Evolutionary conservation across 345 rosid genomes (phyloP).

Genomic region (Eucalyptus grandis): DNA sequence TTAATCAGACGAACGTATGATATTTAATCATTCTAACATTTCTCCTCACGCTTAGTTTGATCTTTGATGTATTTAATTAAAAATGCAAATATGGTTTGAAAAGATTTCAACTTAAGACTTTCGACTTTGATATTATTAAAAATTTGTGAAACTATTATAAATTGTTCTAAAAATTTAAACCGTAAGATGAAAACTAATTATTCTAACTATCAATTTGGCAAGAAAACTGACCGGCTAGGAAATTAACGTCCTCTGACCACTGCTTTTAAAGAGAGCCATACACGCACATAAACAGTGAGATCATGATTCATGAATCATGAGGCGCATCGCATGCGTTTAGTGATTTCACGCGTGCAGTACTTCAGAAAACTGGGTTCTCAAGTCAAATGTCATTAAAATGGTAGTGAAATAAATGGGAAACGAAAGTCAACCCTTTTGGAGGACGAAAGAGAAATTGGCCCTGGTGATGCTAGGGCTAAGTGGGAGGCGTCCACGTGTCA

Average conservation of each 20-base stretch:
- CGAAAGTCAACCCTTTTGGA: not conserved
- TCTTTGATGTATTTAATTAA: too few species aligned
- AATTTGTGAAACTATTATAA: too few species aligned
- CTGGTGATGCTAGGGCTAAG: fast-evolving
- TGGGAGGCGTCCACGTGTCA: not conserved
- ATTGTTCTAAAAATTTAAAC: fast-evolving
- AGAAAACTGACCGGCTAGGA: too few species aligned
- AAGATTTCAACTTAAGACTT: fast-evolving
- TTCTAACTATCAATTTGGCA: too few species aligned
- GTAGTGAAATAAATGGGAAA: too few species aligned
- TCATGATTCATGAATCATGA: not conserved
- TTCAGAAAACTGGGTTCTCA: not conserved
- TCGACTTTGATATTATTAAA: fast-evolving
- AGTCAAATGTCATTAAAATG: not conserved
- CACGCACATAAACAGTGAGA: not conserved
- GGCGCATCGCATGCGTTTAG: not conserved
- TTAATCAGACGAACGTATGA: fast-evolving
- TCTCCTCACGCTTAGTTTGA: fast-evolving
- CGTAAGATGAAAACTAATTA: too few species aligned
- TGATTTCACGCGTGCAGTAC: not conserved
- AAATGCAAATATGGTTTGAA: too few species aligned
- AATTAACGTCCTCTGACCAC: not conserved
- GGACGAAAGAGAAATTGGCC: not conserved
- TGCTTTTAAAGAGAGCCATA: not conserved
- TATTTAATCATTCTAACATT: too few species aligned